A percentile compares a stretch with the other conserved stretches of the same genome.
Evolutionary conservation across 2,329 filamentous ascomycete genomes (phyloP).

Genomic region (Lecanicillium sp.): DNA sequence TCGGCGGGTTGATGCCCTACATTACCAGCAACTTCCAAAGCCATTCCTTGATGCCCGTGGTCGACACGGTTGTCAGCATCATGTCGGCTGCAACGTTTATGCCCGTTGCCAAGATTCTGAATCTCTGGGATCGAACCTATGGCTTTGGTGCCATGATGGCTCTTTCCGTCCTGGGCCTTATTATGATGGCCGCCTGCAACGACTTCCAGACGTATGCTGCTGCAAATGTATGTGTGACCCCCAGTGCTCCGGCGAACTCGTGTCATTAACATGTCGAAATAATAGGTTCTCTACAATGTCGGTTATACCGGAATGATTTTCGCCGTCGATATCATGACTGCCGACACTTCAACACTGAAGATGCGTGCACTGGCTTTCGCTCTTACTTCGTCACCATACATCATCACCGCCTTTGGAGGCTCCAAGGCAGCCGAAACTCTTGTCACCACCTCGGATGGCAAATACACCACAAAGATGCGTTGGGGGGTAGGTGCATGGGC

Average conservation of each 20-base stretch:
- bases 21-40: conserved; percentile 4
- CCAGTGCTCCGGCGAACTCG: too few relatives aligned
- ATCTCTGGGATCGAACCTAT: conserved; percentile 29
- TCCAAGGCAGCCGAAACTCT: conserved; percentile 18
- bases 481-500: conserved; percentile 46
- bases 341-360: conserved; percentile 22
- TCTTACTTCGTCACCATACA: conserved; percentile 24
- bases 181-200: conserved; percentile 50
- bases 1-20: conserved; percentile 3
- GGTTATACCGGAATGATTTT: conserved; percentile 29
- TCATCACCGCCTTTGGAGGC: conserved; percentile 26
- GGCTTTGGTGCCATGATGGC: conserved; percentile 23
- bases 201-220: conserved; percentile 37
- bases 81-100: conserved; percentile 17
- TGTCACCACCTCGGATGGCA: too few relatives aligned
- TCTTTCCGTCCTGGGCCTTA: conserved; percentile 33
- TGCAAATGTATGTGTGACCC: conserved; percentile 9
- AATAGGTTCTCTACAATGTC: conserved; percentile 50
- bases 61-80: conserved; percentile 32
- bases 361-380: conserved; percentile 24
- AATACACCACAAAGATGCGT: conserved; percentile 16
- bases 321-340: conserved; percentile 21
- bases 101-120: conserved; percentile 29
- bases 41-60: conserved; percentile 8
- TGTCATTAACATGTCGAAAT: too few relatives aligned